Conservation (phyloP, 495 filamentous ascomycete species). For the Entonaema liquescens region DNA sequence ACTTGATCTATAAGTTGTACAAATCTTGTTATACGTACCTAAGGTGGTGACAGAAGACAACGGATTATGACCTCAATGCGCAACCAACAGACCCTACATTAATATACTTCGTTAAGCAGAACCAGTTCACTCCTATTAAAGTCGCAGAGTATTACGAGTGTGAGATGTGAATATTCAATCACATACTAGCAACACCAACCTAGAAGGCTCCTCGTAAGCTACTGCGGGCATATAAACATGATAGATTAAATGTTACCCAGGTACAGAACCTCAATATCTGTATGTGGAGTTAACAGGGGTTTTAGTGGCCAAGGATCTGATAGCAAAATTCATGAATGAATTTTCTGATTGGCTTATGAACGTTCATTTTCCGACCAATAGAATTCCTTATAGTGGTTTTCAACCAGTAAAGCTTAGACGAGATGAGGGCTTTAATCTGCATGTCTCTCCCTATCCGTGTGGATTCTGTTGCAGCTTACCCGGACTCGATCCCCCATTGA, state of each 20-base stretch:
- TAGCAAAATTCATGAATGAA: conserved; percentile 23
- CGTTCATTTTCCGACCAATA: conserved; percentile 35
- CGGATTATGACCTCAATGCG: background rate
- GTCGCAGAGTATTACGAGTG: background rate
- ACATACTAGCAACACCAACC: background rate
- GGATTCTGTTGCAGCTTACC: conserved; percentile 12
- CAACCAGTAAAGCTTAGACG: conserved; percentile 14
- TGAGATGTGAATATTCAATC: background rate
- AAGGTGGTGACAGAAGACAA: background rate
- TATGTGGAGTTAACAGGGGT: conserved; percentile 21
- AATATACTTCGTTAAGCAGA: background rate
- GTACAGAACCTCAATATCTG: background rate
- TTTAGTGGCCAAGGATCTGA: conserved; percentile 26
- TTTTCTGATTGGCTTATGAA: conserved; percentile 37
- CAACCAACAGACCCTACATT: background rate
- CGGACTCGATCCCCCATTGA: conserved; percentile 23
- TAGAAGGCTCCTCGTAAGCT: background rate
- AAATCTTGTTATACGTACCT: background rate
- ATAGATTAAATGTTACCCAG: background rate
- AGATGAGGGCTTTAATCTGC: conserved; percentile 28
- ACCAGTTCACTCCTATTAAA: background rate
- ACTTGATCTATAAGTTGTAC: background rate
- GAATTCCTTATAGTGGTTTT: background rate
- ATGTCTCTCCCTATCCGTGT: conserved; percentile 44
- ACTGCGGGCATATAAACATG: background rate